Evolutionary conservation across 345 rosid genomes (phyloP).

Genomic region (Citrus australasica): DNA sequence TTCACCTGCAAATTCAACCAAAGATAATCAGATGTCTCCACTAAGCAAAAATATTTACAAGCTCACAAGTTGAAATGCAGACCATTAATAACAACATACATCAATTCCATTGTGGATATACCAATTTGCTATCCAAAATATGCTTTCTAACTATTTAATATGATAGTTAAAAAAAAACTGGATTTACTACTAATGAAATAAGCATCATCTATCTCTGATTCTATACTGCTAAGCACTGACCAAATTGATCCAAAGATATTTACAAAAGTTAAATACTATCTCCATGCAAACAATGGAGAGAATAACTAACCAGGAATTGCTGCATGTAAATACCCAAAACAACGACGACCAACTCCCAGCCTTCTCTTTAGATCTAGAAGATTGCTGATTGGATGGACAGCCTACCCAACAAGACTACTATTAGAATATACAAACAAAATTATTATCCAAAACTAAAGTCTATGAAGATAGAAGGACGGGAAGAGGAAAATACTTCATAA

Average conservation of each 20-base stretch:
- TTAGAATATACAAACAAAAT: conserved; percentile 3
- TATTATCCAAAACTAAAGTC: not conserved
- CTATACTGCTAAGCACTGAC: not conserved
- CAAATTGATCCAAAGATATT: not conserved
- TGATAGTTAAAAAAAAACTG: not conserved
- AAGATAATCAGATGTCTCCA: not conserved
- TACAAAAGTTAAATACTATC: not conserved
- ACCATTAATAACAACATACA: not conserved
- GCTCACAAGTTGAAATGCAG: not conserved
- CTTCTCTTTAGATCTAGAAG: conserved; percentile 91
- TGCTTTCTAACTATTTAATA: not conserved
- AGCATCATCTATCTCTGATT: not conserved
- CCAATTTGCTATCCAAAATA: not conserved
- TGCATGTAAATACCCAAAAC: conserved; percentile 91
- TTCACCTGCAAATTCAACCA: conserved; percentile 50
- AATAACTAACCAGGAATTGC: conserved; percentile 74
- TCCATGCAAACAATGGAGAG: not conserved
- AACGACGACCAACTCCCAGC: conserved; percentile 79
- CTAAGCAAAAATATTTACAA: not conserved
- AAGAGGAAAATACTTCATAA: conserved; percentile 56
- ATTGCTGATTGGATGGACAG: conserved; percentile 94
- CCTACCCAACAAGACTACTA: conserved; percentile 37
- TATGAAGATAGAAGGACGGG: not conserved
- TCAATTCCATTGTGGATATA: not conserved
- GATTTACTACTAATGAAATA: not conserved